These are phyloP conservation scores for Closterium sp. DNA, from an alignment of 139 green algal species.

Conservation along the genomic window DNA sequence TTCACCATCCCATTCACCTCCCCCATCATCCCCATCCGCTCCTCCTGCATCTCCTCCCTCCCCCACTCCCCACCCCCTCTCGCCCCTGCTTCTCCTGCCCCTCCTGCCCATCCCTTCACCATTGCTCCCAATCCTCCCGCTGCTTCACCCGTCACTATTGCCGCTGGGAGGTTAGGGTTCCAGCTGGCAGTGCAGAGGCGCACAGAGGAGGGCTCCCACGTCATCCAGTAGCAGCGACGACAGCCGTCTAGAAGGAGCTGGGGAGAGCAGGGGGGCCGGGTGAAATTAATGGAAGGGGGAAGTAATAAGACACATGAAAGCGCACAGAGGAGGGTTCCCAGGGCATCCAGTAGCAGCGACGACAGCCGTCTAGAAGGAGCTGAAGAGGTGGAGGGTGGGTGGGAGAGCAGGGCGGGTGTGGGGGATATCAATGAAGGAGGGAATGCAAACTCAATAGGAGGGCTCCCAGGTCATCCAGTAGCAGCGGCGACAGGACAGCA, in stretches of 20 bases:
- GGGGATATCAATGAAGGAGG: too few relatives aligned
- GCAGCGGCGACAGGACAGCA: too few relatives aligned
- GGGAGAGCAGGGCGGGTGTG: too few relatives aligned
- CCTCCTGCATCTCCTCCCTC: background rate
- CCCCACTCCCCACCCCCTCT: background rate
- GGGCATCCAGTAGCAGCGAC: constrained; percentile 33
- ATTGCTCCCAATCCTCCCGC: background rate
- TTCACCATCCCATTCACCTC: constrained; percentile 39
- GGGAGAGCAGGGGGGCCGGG: too few relatives aligned
- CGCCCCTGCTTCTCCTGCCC: background rate
- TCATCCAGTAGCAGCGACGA: constrained; percentile 40
- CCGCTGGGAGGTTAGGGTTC: background rate
- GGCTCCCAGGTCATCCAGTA: constrained; percentile 18
- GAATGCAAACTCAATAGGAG: background rate
- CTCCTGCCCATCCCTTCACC: background rate
- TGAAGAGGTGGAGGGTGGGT: background rate
- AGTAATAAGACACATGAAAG: too few relatives aligned
- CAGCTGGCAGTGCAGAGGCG: background rate
- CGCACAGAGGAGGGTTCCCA: constrained; percentile 17
- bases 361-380: constrained; percentile 33
- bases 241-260: constrained; percentile 39
- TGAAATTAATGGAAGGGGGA: too few relatives aligned
- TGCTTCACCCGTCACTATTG: background rate
- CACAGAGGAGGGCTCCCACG: constrained; percentile 20
- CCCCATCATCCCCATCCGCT: background rate